These are phyloP conservation scores for Trypanosoma scelopori DNA, from an alignment of 208 protist genomes.

Conservation along the genomic window DNA sequence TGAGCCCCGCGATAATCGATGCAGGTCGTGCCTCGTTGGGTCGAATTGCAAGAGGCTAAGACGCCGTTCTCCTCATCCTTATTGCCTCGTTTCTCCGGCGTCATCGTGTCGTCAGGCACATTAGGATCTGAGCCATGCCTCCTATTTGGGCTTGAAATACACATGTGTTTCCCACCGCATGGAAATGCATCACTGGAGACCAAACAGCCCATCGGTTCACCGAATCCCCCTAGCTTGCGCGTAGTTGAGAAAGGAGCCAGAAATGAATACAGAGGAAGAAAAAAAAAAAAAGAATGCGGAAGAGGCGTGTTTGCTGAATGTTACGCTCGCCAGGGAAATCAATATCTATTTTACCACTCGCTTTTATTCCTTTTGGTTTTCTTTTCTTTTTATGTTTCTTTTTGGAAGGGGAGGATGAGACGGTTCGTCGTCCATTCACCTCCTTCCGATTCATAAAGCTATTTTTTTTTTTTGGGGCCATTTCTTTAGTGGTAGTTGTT, in stretches of 20 bases:
- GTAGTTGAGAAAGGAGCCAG: background rate
- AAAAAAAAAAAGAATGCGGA: background rate
- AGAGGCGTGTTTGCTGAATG: background rate
- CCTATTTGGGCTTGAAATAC: background rate
- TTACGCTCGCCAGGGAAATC: background rate
- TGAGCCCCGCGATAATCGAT: slow-evolving; percentile 58
- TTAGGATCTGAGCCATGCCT: background rate
- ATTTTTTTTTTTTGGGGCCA: background rate
- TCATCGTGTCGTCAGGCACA: background rate
- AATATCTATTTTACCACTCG: background rate
- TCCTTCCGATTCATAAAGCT: too few species aligned
- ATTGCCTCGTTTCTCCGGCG: background rate
- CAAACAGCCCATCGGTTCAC: too few species aligned
- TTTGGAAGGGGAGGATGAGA: too few species aligned
- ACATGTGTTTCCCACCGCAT: too few species aligned
- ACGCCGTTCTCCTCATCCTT: background rate
- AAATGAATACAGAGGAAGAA: background rate
- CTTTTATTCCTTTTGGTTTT: slow-evolving; percentile 7
- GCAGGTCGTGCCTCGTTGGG: background rate
- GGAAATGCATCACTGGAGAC: too few species aligned
- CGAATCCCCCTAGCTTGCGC: too few species aligned
- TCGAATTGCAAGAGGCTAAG: slow-evolving; percentile 1
- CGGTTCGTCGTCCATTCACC: too few species aligned
- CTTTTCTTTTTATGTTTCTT: slow-evolving; percentile 4
- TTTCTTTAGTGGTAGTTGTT: slow-evolving; percentile 71